Base-by-base conservation (phyloP, 805 yeast genomes). In the Myxozyma geophila region DNA sequence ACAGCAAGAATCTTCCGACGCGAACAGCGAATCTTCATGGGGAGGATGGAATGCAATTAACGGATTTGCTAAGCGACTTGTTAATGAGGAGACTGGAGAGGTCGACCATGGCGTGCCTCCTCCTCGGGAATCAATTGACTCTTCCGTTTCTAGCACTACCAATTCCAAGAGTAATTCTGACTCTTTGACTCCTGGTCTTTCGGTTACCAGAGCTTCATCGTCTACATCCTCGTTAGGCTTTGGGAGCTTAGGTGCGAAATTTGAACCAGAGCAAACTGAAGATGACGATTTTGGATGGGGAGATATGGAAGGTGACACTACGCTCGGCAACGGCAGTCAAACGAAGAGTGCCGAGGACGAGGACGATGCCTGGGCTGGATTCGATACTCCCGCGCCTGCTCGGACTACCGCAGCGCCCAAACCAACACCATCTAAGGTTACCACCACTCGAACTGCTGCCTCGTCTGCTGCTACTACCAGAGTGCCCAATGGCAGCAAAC, bases 251-350 rank as follows among this genome's bases (percentile, higher is more conserved):
- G 52, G 40, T 17, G 50, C 57, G 6, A 54, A 39, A 40, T 57
- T 60, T 36, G 59, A 51, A 13, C 56, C 59, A 12, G 72, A 67
- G 48, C 70, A 67, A 15, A 69, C 53, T n/a, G 71, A 67, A n/a
- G 73, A 68, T 43, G 70, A 67, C n/a, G 72, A 69, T n/a, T 77
- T 71, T 39, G 76, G 71, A 17, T 76, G 79, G 76, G 75, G 69
- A 36, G 67, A 43, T 8, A 44, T 59, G 33, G 69, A 64, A 33
- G 64, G 43, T n/a, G 51, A 64, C 50, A 63, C 53, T 6, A 36
- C 62, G 40, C 62, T 61, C 28, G 33, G 47, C 13, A 52, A 56
- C 35, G 67, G 61, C 21, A 44, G 36, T 52, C 57, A 15, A 53
- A 54, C 23, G 36, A 17, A 55, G 21, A 46, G 4, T 6, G 23